These are phyloP conservation scores for Alternaria triticimaculans DNA, from an alignment of 2,329 filamentous ascomycete genomes.

Conservation along the genomic window DNA sequence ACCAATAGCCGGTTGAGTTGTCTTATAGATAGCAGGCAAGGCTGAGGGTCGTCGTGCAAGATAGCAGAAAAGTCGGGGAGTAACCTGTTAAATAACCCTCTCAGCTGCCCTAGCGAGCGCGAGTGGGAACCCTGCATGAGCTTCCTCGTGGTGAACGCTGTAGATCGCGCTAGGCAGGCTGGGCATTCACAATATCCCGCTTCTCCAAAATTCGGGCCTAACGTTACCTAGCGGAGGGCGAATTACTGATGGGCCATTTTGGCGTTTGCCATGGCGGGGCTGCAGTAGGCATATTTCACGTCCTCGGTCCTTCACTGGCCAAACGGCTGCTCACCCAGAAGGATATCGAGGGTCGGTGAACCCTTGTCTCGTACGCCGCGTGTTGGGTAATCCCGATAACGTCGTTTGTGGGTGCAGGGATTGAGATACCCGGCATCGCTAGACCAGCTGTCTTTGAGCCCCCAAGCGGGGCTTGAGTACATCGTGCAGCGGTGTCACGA, in stretches of 20 bases:
- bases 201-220: slow-evolving; percentile 10
- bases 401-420: slow-evolving; percentile 7
- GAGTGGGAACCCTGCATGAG: slow-evolving; percentile 16
- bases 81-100: slow-evolving; percentile 32
- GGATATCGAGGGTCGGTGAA: not conserved
- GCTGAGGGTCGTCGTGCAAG: slow-evolving; percentile 7
- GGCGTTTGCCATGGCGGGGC: slow-evolving; percentile 4
- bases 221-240: not conserved
- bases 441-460: not conserved
- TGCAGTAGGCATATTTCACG: not conserved
- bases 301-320: slow-evolving; percentile 1
- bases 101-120: slow-evolving; percentile 25
- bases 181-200: slow-evolving; percentile 13
- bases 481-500: not conserved
- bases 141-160: slow-evolving; percentile 15
- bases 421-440: slow-evolving; percentile 4
- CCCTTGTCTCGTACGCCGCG: slow-evolving; percentile 7
- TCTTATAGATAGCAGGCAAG: slow-evolving; percentile 10
- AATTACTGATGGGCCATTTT: slow-evolving; percentile 9
- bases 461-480: slow-evolving; percentile 1
- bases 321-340: not conserved
- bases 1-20: slow-evolving; percentile 13
- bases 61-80: slow-evolving; percentile 17
- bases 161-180: slow-evolving; percentile 16
- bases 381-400: slow-evolving; percentile 8